These are phyloP conservation scores for Graphiopsis chlorocephala DNA, from an alignment of 2,329 filamentous ascomycete species.

Conservation along the genomic window DNA sequence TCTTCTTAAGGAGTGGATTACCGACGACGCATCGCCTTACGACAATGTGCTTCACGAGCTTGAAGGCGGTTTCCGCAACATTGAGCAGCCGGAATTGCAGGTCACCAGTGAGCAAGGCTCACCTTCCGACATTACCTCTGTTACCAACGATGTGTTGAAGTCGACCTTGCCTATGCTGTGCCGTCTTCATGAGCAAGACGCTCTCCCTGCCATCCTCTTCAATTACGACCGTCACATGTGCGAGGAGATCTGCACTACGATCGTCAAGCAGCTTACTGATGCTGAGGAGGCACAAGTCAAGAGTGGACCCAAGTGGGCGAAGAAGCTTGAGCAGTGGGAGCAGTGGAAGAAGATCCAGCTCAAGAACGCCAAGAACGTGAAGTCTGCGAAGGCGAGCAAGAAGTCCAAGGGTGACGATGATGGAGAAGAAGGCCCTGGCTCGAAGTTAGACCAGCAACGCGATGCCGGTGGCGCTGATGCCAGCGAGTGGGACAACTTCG, in stretches of 20 bases:
- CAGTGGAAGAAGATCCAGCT: conserved; percentile 53
- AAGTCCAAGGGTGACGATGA: conserved; percentile 38
- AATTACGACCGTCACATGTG: conserved; percentile 69
- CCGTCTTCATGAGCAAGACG: conserved; percentile 61
- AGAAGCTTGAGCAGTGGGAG: conserved; percentile 57
- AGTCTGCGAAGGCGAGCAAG: conserved; percentile 38
- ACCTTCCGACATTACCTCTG: conserved; percentile 11
- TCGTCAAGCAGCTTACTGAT: conserved; percentile 54
- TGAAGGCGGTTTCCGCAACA: conserved; percentile 28
- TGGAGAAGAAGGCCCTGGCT: conserved; percentile 48
- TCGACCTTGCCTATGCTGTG: conserved; percentile 58
- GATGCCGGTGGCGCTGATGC: conserved; percentile 56
- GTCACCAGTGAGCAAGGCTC: conserved; percentile 22
- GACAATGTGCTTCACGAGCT: conserved; percentile 52
- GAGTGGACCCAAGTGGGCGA: conserved; percentile 58
- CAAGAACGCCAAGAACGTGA: conserved; percentile 37
- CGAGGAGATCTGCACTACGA: conserved; percentile 54
- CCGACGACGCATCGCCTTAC: conserved; percentile 52
- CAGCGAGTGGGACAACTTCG: conserved; percentile 62
- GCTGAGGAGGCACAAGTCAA: conserved; percentile 59
- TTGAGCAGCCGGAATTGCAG: conserved; percentile 25
- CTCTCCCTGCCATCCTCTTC: conserved; percentile 72
- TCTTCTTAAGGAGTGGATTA: conserved; percentile 60
- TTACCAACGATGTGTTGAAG: conserved; percentile 31
- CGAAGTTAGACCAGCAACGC: conserved; percentile 56